phyloP scores from a whole-genome alignment of 345 rosid genomes.

The Salix brachista region DNA sequence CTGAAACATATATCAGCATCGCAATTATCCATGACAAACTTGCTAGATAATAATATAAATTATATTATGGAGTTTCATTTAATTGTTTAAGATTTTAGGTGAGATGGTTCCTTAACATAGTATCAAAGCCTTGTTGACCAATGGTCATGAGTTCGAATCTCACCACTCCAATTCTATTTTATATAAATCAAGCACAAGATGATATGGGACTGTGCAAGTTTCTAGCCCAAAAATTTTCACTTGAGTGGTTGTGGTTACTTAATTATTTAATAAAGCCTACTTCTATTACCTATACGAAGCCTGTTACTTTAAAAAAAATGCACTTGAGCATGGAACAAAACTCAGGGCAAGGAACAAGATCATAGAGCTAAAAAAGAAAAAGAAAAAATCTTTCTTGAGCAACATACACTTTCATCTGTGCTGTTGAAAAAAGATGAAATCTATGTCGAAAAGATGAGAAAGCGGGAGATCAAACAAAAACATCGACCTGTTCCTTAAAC shows the following conservation, averaged over 20 bases:
- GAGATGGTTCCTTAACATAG: too few species aligned
- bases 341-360: background rate
- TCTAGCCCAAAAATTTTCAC: too few species aligned
- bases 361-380: background rate
- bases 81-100: too few species aligned
- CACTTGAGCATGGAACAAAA: background rate
- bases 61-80: too few species aligned
- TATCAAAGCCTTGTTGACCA: too few species aligned
- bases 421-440: background rate
- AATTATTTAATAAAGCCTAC: too few species aligned
- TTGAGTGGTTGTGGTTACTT: too few species aligned
- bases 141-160: too few species aligned
- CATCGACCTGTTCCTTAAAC: constrained; percentile 17
- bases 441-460: background rate
- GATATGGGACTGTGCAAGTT: too few species aligned
- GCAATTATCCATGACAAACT: background rate
- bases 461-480: background rate
- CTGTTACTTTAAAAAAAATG: background rate
- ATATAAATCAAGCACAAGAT: too few species aligned
- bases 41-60: background rate
- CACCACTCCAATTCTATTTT: too few species aligned
- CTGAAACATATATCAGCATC: background rate
- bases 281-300: too few species aligned
- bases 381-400: background rate
- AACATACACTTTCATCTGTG: background rate